Conservation (phyloP, 805 yeast species). For the Metschnikowia lunata region DNA sequence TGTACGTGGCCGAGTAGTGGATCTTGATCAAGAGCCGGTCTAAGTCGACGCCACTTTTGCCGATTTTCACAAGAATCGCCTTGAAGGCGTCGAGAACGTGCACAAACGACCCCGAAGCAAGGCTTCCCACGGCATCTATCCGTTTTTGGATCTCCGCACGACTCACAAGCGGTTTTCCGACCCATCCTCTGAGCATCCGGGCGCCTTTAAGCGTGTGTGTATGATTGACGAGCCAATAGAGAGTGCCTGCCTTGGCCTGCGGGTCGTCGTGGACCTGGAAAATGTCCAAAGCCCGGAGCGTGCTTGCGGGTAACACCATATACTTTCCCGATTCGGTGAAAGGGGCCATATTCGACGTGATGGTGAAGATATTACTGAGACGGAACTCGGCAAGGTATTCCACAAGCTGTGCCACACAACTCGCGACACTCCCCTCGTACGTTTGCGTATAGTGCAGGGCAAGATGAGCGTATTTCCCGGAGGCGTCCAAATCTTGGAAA, state of each 20-base stretch:
- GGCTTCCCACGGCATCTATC: constrained; percentile 46
- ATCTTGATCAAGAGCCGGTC: constrained; percentile 54
- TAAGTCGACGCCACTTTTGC: constrained; percentile 47
- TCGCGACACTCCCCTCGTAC: constrained; percentile 21
- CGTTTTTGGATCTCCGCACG: constrained; percentile 55
- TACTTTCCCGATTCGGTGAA: constrained; percentile 48
- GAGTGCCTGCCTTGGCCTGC: constrained; percentile 55
- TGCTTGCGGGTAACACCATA: constrained; percentile 58
- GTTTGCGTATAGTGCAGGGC: constrained; percentile 23
- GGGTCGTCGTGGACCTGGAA: constrained; percentile 60
- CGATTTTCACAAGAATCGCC: constrained; percentile 22
- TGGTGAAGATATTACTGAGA: constrained; percentile 51
- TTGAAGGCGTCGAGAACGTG: constrained; percentile 34
- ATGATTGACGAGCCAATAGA: constrained; percentile 76
- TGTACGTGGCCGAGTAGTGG: constrained; percentile 46
- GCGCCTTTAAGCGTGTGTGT: constrained; percentile 77
- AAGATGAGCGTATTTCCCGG: constrained; percentile 15
- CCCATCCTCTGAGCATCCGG: constrained; percentile 66
- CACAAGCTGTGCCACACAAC: constrained; percentile 45
- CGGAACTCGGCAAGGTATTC: constrained; percentile 59
- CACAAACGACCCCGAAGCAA: constrained; percentile 22
- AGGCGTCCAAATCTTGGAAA: constrained; percentile 20
- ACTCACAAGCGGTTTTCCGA: constrained; percentile 63
- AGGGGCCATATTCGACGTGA: constrained; percentile 46
- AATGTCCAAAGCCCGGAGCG: constrained; percentile 70